phyloP scores from a whole-genome alignment of 768 basidiomycete genomes.

The Leccinum ochraceum region DNA sequence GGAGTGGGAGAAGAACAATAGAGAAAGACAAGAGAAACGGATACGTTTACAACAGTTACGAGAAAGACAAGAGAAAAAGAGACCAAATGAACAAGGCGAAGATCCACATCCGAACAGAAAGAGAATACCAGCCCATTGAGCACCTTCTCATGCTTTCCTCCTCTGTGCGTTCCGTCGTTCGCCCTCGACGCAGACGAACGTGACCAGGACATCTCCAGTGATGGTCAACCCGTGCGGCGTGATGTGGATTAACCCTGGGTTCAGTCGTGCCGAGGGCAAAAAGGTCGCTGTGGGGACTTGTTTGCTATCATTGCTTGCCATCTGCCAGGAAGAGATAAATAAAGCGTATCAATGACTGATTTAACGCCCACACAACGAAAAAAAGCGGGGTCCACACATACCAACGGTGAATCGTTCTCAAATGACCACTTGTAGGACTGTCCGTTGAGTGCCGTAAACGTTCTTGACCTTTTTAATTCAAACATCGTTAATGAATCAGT shows the following conservation, averaged over 20 bases:
- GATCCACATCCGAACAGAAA: neutral
- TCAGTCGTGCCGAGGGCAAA: constrained; percentile 23
- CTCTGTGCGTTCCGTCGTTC: constrained; percentile 33
- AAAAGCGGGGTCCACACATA: constrained; percentile 10
- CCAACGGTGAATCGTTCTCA: constrained; percentile 33
- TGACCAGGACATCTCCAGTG: constrained; percentile 33
- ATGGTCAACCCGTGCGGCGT: constrained; percentile 36
- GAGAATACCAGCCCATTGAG: neutral
- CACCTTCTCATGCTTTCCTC: constrained; percentile 11
- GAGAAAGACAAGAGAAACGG: neutral
- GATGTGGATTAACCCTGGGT: constrained; percentile 34
- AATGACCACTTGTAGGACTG: constrained; percentile 38
- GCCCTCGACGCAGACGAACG: constrained; percentile 36
- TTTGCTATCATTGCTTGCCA: constrained; percentile 36
- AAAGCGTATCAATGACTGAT: constrained; percentile 2
- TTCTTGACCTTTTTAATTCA: constrained; percentile 28
- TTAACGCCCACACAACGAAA: neutral
- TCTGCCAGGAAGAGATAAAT: constrained; percentile 11
- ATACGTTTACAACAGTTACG: neutral
- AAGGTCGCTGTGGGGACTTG: constrained; percentile 35
- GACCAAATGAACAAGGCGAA: neutral
- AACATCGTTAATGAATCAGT: neutral
- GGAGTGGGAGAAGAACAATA: neutral
- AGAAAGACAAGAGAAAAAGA: neutral
- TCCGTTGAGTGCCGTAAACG: constrained; percentile 36